These are phyloP conservation scores for Diatrype stigma DNA, from an alignment of 2,329 filamentous ascomycete genomes.

Conservation along the genomic window DNA sequence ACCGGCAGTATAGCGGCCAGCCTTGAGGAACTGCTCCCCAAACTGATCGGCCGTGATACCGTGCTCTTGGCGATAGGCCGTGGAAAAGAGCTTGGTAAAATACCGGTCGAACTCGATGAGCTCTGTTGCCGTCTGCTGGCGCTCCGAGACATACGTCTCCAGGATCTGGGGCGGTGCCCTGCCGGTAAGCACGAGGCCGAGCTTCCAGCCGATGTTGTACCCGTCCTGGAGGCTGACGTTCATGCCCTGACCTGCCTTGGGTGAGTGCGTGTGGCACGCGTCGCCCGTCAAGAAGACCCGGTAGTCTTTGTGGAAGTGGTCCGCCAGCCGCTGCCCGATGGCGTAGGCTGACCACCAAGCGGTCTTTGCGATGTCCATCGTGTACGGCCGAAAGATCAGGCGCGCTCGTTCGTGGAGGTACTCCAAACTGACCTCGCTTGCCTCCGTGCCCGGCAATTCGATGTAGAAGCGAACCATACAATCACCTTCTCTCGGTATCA, in stretches of 20 bases:
- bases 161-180: slow-evolving; percentile 39
- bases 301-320: slow-evolving; percentile 51
- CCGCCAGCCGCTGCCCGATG: slow-evolving; percentile 58
- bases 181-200: slow-evolving; percentile 44
- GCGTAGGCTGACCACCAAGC: slow-evolving; percentile 61
- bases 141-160: slow-evolving; percentile 50
- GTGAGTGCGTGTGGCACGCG: slow-evolving; percentile 63
- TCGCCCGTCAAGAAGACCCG: slow-evolving; percentile 61
- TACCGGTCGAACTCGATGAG: slow-evolving; percentile 58
- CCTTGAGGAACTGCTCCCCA: slow-evolving; percentile 51
- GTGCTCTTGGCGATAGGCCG: slow-evolving; percentile 31
- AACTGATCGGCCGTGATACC: slow-evolving; percentile 45
- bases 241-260: slow-evolving; percentile 63
- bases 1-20: slow-evolving; percentile 57
- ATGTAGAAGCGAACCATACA: slow-evolving; percentile 59
- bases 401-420: slow-evolving; percentile 49
- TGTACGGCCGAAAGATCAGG: slow-evolving; percentile 51
- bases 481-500: slow-evolving; percentile 59
- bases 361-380: slow-evolving; percentile 50
- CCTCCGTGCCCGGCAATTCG: slow-evolving; percentile 47
- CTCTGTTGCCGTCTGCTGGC: slow-evolving; percentile 48
- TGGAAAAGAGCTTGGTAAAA: slow-evolving; percentile 50
- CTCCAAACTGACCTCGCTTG: slow-evolving; percentile 47
- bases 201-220: slow-evolving; percentile 59
- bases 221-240: slow-evolving; percentile 59